A percentile compares a stretch with the other conserved stretches of the same genome.
Evolutionary conservation across 140 eudicot genomes (phyloP).

Genomic region (Cichorium intybus): DNA sequence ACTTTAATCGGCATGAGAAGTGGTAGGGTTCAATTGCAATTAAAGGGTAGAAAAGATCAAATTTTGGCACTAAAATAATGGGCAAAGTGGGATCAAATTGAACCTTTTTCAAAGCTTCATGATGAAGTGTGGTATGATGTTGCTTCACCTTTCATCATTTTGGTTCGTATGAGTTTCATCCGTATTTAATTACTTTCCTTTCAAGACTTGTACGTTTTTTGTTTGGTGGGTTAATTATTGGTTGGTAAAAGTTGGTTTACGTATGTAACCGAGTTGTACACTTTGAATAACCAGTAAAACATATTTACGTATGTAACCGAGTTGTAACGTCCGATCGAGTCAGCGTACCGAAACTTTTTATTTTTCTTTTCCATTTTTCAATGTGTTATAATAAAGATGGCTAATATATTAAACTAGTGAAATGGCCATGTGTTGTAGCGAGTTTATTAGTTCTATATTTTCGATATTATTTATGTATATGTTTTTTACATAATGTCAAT

Average conservation of each 20-base stretch:
- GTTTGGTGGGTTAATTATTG: slow-evolving; percentile 17
- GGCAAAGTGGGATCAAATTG: slow-evolving; percentile 24
- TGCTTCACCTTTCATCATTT: slow-evolving; percentile 55
- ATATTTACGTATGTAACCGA: no score
- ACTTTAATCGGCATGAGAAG: slow-evolving; percentile 27
- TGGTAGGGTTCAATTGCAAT: slow-evolving; percentile 43
- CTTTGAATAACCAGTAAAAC: neutral
- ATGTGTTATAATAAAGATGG: no score
- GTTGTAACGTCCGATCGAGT: no score
- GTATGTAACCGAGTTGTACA: neutral
- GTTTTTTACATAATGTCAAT: no score
- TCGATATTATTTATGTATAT: no score
- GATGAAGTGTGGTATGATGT: slow-evolving; percentile 42
- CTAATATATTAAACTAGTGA: no score
- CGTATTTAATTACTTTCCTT: slow-evolving; percentile 42
- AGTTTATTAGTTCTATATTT: no score
- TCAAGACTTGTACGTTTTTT: slow-evolving; percentile 27
- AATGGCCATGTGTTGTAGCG: no score
- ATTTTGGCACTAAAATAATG: slow-evolving; percentile 26
- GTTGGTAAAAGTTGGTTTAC: neutral
- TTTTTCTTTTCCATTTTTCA: no score
- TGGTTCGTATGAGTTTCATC: slow-evolving; percentile 15
- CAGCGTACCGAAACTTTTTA: no score
- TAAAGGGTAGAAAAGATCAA: slow-evolving; percentile 26
- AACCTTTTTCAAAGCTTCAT: slow-evolving; percentile 40